Percentiles rank a stretch among this genome's conserved stretches.
These are phyloP conservation scores for Boeremia lycopersici DNA, from an alignment of 2,329 filamentous ascomycete species.

Conservation along the genomic window DNA sequence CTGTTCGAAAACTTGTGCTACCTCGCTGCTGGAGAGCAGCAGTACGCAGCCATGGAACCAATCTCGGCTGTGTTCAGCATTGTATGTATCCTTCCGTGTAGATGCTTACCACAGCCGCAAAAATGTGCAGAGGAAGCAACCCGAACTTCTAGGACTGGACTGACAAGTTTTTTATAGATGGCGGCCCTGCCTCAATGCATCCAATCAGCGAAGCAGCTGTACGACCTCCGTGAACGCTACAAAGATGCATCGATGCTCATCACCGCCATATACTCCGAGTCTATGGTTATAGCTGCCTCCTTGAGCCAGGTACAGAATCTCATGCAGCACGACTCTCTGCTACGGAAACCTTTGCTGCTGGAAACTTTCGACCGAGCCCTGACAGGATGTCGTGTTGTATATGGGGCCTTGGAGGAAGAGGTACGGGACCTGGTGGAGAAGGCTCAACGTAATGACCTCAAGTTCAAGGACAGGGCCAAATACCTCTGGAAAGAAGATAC, in stretches of 20 bases:
- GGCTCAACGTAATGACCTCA: slow-evolving; percentile 27
- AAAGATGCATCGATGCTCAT: slow-evolving; percentile 41
- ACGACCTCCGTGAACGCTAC: slow-evolving; percentile 38
- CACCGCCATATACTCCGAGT: slow-evolving; percentile 43
- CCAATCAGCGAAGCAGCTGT: slow-evolving; percentile 37
- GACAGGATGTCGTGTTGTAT: slow-evolving; percentile 42
- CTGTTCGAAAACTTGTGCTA: background rate
- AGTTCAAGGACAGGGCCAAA: slow-evolving; percentile 33
- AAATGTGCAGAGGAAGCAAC: too few species aligned
- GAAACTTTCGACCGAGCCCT: slow-evolving; percentile 41
- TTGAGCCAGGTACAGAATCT: slow-evolving; percentile 41
- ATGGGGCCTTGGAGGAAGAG: slow-evolving; percentile 41
- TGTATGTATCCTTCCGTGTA: slow-evolving; percentile 1
- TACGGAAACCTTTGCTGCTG: slow-evolving; percentile 36
- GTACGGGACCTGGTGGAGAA: slow-evolving; percentile 33
- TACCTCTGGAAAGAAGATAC: slow-evolving; percentile 42
- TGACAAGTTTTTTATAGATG: slow-evolving; percentile 18
- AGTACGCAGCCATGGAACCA: slow-evolving; percentile 7
- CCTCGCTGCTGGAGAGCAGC: slow-evolving; percentile 2
- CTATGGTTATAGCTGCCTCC: slow-evolving; percentile 42
- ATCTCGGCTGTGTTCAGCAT: slow-evolving; percentile 14
- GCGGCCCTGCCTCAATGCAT: slow-evolving; percentile 35
- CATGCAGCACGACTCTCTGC: slow-evolving; percentile 34
- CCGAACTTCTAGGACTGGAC: background rate
- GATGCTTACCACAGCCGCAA: background rate